Base-by-base conservation (phyloP, 2,329 filamentous ascomycete species). In the Hymenoscyphus repandus region DNA sequence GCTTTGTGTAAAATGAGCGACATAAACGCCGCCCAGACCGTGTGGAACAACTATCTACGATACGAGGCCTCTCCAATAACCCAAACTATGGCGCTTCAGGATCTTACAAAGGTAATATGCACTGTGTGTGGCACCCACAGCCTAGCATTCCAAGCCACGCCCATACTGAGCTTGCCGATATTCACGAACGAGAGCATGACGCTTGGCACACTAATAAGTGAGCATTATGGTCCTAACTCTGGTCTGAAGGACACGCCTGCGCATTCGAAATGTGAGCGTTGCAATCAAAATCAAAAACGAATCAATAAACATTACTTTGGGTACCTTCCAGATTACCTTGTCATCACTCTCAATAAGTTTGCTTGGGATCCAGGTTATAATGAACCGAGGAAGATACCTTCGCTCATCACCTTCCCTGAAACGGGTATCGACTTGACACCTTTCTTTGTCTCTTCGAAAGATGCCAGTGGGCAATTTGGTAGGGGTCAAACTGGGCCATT, bases 301-400 rank as follows among this genome's bases (percentile, higher is more conserved):
- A 86, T 52, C 85, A 82, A 43, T 18, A n/a, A 7, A 17, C 22
- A 27, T 27, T 34, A 44, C 9, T 80, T 95, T 51, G 90, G 86
- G 7, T 83, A 89, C 6, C 81, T 90, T 27, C 90, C 92, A 0
- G 82, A 88, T 74, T 96, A 6, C 87, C 39, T 60, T 11, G 80
- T 86, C 15, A 71, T 88, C 5, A 82, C 85, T 54, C 79, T 88
- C 66, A 86, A 86, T 62, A 78, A 84, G 3, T 87, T 86, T 38
- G 38, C 38, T 6, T 17, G 17, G 13, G 38, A 40, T 40, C 34
- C 34, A 37, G 15, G 15, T 17, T n/a, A 31, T 30, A 31, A 39
- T 32, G 33, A 36, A 11, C 22, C 78, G 47, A 70, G 76, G 50
- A 96, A 95, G 70, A 79, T 87, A 48, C 79, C 81, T 57, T 86